Evolutionary conservation across 2,329 filamentous ascomycete genomes (phyloP).

Genomic region (Penicillium frequentans): DNA sequence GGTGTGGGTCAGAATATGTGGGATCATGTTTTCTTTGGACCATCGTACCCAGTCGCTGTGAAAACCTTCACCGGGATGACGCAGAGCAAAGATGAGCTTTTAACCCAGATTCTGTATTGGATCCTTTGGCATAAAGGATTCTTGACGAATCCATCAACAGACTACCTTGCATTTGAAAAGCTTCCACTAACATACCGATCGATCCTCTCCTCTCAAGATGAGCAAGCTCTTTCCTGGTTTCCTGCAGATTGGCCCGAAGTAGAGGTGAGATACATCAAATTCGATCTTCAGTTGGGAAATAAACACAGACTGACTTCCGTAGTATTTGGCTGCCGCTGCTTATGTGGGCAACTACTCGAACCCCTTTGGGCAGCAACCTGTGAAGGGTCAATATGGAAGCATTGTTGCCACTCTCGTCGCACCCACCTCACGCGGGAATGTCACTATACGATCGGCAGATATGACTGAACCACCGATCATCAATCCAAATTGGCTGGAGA

Average conservation of each 20-base stretch:
- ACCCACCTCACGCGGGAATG: slow-evolving; percentile 47
- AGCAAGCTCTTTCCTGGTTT: slow-evolving; percentile 28
- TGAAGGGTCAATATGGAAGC: slow-evolving; percentile 27
- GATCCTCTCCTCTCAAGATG: slow-evolving; percentile 15
- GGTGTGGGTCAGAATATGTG: slow-evolving; percentile 41
- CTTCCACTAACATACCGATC: slow-evolving; percentile 23
- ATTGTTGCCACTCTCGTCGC: slow-evolving; percentile 30
- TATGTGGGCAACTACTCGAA: slow-evolving; percentile 30
- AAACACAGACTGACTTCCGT: background rate
- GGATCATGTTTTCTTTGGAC: slow-evolving; percentile 35
- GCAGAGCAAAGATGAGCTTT: slow-evolving; percentile 15
- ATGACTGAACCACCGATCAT: slow-evolving; percentile 43
- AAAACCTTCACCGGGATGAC: slow-evolving; percentile 22
- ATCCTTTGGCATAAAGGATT: slow-evolving; percentile 20
- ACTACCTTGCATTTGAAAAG: slow-evolving; percentile 37
- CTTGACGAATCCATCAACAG: slow-evolving; percentile 29
- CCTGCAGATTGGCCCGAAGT: slow-evolving; percentile 41
- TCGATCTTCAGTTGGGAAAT: background rate
- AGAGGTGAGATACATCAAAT: slow-evolving; percentile 26
- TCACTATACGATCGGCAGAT: slow-evolving; percentile 39
- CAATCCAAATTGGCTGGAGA: slow-evolving; percentile 49
- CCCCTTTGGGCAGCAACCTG: slow-evolving; percentile 23
- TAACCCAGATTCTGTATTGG: slow-evolving; percentile 16
- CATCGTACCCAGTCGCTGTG: slow-evolving; percentile 28
- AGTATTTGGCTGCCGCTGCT: slow-evolving; percentile 31